Conservation (phyloP, 2,329 filamentous ascomycete species). For the Cyphellophora attinorum region DNA sequence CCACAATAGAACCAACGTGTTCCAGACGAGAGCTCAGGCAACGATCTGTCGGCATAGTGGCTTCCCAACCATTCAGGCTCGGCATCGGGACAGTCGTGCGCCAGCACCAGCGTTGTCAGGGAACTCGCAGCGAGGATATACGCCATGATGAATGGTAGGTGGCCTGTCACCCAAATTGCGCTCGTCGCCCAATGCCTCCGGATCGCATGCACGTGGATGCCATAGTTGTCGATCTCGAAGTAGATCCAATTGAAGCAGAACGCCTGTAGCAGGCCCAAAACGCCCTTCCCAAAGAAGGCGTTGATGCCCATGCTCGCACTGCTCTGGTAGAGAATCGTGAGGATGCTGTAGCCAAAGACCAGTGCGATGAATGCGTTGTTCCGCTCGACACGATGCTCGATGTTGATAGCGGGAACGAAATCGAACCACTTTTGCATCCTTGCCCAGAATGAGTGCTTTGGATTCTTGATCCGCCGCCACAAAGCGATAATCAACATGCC, state of each 20-base stretch:
- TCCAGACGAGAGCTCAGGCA: conserved; percentile 41
- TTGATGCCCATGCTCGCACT: conserved; percentile 12
- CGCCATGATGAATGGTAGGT: conserved; percentile 54
- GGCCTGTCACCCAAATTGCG: conserved; percentile 45
- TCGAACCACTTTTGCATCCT: conserved; percentile 33
- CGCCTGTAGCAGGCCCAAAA: conserved; percentile 37
- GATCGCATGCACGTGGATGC: conserved; percentile 53
- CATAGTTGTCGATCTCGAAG: conserved; percentile 51
- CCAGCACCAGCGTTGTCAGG: conserved; percentile 49
- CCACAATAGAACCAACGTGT: conserved; percentile 56
- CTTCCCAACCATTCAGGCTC: conserved; percentile 41
- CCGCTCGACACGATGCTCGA: conserved; percentile 56
- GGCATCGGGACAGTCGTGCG: conserved; percentile 43
- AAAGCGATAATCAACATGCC: conserved; percentile 31
- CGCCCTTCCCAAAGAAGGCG: conserved; percentile 51
- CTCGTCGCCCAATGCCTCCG: conserved; percentile 38
- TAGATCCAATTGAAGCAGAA: conserved; percentile 51
- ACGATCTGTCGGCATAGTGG: conserved; percentile 40
- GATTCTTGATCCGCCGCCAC: conserved; percentile 13
- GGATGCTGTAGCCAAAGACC: conserved; percentile 56
- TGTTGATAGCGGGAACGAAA: conserved; percentile 54
- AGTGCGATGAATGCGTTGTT: conserved; percentile 56
- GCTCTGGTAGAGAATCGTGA: conserved; percentile 36
- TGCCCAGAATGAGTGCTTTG: not conserved
- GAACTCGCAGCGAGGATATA: conserved; percentile 49